Evolutionary conservation across 2,329 filamentous ascomycete species (phyloP).

Genomic region (Nannizzia gypsea): DNA sequence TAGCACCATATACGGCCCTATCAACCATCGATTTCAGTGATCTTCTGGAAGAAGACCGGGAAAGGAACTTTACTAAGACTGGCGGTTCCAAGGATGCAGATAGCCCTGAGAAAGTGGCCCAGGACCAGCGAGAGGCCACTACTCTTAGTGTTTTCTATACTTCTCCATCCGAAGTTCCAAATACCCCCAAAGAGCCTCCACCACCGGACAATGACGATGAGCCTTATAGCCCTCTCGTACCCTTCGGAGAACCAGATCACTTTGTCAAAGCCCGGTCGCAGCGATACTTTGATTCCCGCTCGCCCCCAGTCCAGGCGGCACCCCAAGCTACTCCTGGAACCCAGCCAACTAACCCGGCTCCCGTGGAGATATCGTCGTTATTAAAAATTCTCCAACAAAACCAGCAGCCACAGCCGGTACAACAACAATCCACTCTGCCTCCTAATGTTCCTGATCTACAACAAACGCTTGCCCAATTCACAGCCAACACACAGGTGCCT

Average conservation of each 20-base stretch:
- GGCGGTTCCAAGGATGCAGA: constrained; percentile 30
- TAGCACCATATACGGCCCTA: constrained; percentile 25
- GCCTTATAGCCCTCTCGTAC: constrained; percentile 20
- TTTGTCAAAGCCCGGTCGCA: constrained; percentile 32
- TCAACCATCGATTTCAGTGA: constrained; percentile 31
- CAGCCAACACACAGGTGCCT: constrained; percentile 21
- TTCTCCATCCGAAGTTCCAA: constrained; percentile 34
- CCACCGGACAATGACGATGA: constrained; percentile 28
- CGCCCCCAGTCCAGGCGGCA: constrained; percentile 21
- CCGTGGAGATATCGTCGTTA: constrained; percentile 31
- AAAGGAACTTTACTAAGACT: constrained; percentile 32
- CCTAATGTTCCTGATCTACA: constrained; percentile 22
- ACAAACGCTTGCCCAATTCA: constrained; percentile 31
- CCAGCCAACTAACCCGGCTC: constrained; percentile 12
- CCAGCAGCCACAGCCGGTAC: constrained; percentile 23
- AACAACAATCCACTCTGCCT: constrained; percentile 20
- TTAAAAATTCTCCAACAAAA: constrained; percentile 31
- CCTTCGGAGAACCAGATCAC: constrained; percentile 35
- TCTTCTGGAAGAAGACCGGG: constrained; percentile 25
- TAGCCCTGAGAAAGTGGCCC: constrained; percentile 33
- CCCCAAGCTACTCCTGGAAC: constrained; percentile 16
- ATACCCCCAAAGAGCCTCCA: constrained; percentile 38
- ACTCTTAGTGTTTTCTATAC: constrained; percentile 40
- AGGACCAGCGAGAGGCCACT: constrained; percentile 36
- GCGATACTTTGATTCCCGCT: constrained; percentile 29